Evolutionary conservation across 495 filamentous ascomycete genomes (phyloP), one percentile per base, ranked within the genome.

Genomic region (Thermothielavioides terrestris): DNA sequence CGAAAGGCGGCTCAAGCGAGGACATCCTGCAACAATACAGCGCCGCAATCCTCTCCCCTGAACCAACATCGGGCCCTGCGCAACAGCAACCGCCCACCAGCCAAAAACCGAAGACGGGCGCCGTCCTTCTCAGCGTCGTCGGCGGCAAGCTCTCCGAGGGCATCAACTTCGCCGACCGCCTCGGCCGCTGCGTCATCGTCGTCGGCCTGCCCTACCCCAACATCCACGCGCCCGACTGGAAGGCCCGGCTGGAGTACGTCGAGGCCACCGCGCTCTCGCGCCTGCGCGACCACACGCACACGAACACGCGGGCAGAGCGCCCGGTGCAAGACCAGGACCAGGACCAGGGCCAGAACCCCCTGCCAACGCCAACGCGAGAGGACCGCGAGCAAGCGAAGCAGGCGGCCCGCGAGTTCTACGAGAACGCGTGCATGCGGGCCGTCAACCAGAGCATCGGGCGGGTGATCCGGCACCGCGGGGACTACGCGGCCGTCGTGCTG

Each of bases 371-470:
- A 14, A 2, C 8, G 18, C 2, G 20, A 12, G 31, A 71, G 35
- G 63, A 60, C 0, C 2, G 42, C 7, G 61, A 61, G 4, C 40
- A 31, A 58, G 78, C 79, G 20, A 89, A 83, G 58, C 80, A 80
- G 43, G 85, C 82, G 1, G 81, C 81, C 2, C 71, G 83, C 28
- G 87, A 91, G 31, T 94, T 91, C 62, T 95, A 94, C 62, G 90
- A 95, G 65, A 97, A 97, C 60, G 81, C 87, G 2, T 94, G 88
- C 67, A 95, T 98, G 88, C 76, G 92, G 35, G 88, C 91, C 12
- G 94, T 98, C 34, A 98, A 98, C 64, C 92, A 98, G 71, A 89
- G 86, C 58, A 88, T 98, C 55, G 92, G 92, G 3, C 75, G 92
- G 51, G 92, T 90, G 1, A 95, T 98, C 54, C 73, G 92, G 30